Evolutionary conservation across 345 rosid genomes (phyloP).

Genomic region (Luvunga scandens): DNA sequence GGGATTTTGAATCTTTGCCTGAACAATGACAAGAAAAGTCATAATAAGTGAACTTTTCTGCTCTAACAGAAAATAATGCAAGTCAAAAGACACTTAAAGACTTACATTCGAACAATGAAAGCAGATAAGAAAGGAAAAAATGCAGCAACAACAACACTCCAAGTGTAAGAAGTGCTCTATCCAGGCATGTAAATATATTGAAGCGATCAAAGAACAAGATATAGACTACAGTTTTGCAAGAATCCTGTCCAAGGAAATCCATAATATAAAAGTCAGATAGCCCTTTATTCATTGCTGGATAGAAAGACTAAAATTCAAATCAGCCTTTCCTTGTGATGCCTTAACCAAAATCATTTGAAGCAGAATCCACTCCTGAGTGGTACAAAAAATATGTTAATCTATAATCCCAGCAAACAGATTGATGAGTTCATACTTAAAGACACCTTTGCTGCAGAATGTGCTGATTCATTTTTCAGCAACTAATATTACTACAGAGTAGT

Average conservation of each 20-base stretch:
- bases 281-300: neutral
- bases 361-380: neutral
- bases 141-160: neutral
- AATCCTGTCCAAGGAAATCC: neutral
- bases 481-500: neutral
- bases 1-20: conserved; percentile 36
- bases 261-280: neutral
- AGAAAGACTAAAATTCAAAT: neutral
- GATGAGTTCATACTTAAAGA: neutral
- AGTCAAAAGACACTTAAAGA: neutral
- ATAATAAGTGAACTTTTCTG: neutral
- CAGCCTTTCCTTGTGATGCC: neutral
- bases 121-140: neutral
- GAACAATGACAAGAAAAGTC: conserved; percentile 18
- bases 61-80: neutral
- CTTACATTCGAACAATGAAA: neutral
- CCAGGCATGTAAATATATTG: neutral
- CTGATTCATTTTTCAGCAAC: neutral
- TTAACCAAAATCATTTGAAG: neutral
- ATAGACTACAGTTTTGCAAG: neutral
- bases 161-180: neutral
- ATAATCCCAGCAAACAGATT: neutral
- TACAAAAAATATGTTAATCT: neutral
- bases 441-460: neutral
- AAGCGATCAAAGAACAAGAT: neutral